Percentiles rank a stretch among this genome's conserved stretches.
Evolutionary conservation across 2,329 filamentous ascomycete genomes (phyloP).

Genomic region (Colletotrichum graminicola): DNA sequence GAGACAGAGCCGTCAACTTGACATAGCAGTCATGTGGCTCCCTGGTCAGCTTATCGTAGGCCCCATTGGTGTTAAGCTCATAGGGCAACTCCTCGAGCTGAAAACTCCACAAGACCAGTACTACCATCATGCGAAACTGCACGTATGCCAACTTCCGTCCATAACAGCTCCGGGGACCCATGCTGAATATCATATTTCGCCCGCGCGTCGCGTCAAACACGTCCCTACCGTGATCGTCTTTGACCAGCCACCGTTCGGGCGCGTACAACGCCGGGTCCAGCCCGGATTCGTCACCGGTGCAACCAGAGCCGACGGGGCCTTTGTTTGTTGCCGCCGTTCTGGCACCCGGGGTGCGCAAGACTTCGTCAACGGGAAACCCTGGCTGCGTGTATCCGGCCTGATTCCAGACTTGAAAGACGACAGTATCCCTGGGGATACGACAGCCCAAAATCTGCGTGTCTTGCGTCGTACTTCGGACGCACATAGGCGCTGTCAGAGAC

Average conservation of each 20-base stretch:
- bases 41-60: constrained; percentile 32
- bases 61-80: constrained; percentile 28
- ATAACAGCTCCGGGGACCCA: constrained; percentile 54
- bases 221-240: constrained; percentile 34
- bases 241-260: constrained; percentile 54
- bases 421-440: constrained; percentile 47
- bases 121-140: constrained; percentile 51
- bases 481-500: constrained; percentile 44
- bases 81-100: constrained; percentile 23
- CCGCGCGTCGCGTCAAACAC: constrained; percentile 51
- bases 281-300: not conserved
- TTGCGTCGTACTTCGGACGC: constrained; percentile 45
- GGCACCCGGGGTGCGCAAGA: constrained; percentile 43
- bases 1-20: constrained; percentile 11
- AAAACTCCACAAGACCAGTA: constrained; percentile 46
- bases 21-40: constrained; percentile 36
- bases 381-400: constrained; percentile 47
- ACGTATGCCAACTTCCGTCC: constrained; percentile 53
- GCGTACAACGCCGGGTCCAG: constrained; percentile 48
- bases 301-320: constrained; percentile 47
- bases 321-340: constrained; percentile 31
- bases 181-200: constrained; percentile 52
- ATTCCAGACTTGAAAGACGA: constrained; percentile 36
- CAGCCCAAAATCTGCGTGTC: constrained; percentile 48
- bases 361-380: constrained; percentile 47